Base-by-base conservation (phyloP, 2,329 filamentous ascomycete species). In the Dactylella cylindrospora region DNA sequence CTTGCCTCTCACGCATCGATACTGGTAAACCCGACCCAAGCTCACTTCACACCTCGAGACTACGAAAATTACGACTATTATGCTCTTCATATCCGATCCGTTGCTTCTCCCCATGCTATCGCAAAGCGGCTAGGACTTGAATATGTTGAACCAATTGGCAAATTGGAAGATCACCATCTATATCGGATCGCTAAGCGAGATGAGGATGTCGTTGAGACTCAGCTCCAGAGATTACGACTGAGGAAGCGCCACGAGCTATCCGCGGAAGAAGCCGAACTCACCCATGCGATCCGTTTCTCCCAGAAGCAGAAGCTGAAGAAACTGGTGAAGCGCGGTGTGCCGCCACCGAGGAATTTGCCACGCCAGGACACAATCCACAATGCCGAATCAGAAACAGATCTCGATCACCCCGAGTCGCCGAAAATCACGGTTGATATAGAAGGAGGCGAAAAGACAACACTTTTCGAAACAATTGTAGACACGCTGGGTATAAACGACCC, bases 11-110 rank as follows among this genome's bases (percentile, higher is more conserved):
- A 64, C 29, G 39, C 40, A n/a, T 64, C 59, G 5, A 35, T 25
- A 23, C 40, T 59, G 26, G 35, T 52, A 46, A 41, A 64, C 41
- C 59, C 59, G 51, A 52, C 59, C 39, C 52, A 62, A 45, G 50
- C 64, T 66, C 32, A 44, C 65, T 73, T 61, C 67, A 76, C 61
- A 43, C 76, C 78, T 65, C 85, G 87, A 68, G 80, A 93, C 70
- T 88, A 94, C 77, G 80, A 86, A 43, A 78, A 80, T 31, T 83
- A 90, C 74, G 91, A 98, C 73, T 97, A 95, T 75, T 96, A 97
- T 72, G 90, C 94, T 66, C 78, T 98, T 39, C 87, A 96, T 67
- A 80, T 98, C 70, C 81, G 85, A 59, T 75, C 80, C 9, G 77
- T 80, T 29, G 77, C 80, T 5, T 78, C 82, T 10, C 89, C 90